phyloP scores from a whole-genome alignment of 176 grass and related monocot species.

The Alopecurus myosuroides region DNA sequence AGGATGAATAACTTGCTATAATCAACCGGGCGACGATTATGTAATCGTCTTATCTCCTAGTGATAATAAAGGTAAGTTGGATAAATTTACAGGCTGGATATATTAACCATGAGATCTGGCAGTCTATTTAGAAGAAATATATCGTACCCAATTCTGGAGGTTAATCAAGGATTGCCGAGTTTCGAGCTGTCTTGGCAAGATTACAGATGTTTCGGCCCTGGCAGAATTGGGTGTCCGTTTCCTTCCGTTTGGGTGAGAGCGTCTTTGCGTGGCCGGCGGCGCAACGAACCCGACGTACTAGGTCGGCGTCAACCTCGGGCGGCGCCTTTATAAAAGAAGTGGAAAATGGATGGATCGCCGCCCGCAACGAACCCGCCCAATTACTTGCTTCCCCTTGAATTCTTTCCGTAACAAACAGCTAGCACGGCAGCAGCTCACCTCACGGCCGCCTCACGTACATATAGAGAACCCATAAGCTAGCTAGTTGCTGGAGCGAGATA shows the following conservation, averaged over 20 bases:
- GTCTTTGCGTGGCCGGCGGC: constrained; percentile 8
- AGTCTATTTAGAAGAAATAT: not conserved
- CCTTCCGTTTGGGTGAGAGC: not conserved
- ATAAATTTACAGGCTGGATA: not conserved
- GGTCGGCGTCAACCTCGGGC: not conserved
- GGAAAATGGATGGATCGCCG: not conserved
- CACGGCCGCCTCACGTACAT: not conserved
- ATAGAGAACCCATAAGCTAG: not conserved
- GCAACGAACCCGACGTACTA: not conserved
- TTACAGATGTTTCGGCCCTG: not conserved
- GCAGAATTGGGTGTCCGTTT: not conserved
- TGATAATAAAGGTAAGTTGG: not conserved
- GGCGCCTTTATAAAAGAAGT: not conserved
- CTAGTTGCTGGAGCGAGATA: not conserved
- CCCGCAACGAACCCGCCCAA: not conserved
- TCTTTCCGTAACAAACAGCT: not conserved
- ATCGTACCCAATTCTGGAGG: not conserved
- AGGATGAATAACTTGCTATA: not conserved
- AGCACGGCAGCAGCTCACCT: not conserved
- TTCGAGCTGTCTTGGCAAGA: not conserved
- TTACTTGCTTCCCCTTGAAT: not conserved
- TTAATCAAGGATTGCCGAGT: not conserved
- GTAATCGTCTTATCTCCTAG: not conserved
- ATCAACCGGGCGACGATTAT: not conserved
- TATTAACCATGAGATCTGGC: not conserved